Evolutionary conservation across 257 asterid species (phyloP).

Genomic region (Galeopsis tetrahit): DNA sequence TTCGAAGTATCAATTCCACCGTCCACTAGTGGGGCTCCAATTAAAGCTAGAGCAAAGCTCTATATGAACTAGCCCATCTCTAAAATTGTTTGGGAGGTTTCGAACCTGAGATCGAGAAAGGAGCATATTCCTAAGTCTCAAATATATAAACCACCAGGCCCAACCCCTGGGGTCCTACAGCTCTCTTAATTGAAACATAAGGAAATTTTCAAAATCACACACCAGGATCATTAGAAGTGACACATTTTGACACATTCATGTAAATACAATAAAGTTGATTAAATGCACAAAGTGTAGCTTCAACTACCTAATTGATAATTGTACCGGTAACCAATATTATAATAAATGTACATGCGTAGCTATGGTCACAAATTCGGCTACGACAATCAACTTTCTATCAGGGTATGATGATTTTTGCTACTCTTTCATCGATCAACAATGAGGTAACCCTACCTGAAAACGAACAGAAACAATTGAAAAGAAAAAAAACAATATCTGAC

Average conservation of each 20-base stretch:
- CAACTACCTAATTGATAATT: slow-evolving; percentile 3
- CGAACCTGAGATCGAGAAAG: too few relatives aligned
- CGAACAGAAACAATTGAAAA: slow-evolving; percentile 17
- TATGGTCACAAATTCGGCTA: not conserved
- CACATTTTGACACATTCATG: not conserved
- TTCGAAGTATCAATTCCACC: too few relatives aligned
- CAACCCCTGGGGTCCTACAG: not conserved
- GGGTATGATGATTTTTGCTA: slow-evolving; percentile 10
- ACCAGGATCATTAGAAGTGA: not conserved
- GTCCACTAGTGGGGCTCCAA: too few relatives aligned
- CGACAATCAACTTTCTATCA: not conserved
- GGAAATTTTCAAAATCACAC: not conserved
- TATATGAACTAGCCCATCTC: too few relatives aligned
- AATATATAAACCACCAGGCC: too few relatives aligned
- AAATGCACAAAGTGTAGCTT: not conserved
- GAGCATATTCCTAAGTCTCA: too few relatives aligned
- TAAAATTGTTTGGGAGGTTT: too few relatives aligned
- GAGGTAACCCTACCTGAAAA: slow-evolving; percentile 25
- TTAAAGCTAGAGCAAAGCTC: too few relatives aligned
- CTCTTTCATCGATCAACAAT: not conserved
- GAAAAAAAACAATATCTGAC: slow-evolving; percentile 11
- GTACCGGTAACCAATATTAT: not conserved
- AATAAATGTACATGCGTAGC: not conserved
- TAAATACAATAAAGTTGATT: not conserved
- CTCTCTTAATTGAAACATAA: not conserved